Percentiles rank a stretch among this genome's conserved stretches.
These are phyloP conservation scores for Teratosphaeria destructans DNA, from an alignment of 2,329 filamentous ascomycete genomes.

Conservation along the genomic window DNA sequence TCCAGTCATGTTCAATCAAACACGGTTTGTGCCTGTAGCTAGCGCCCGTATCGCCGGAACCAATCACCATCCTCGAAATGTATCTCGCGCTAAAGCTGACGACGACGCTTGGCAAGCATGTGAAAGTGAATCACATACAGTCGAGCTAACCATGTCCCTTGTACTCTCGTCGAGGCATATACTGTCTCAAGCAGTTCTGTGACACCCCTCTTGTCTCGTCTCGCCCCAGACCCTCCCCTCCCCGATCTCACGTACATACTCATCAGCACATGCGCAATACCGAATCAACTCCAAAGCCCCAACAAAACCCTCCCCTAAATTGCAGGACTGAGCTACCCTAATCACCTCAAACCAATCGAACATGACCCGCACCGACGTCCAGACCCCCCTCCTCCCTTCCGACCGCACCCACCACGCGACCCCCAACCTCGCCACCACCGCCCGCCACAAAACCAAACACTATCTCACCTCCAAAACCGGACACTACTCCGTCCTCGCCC, in stretches of 20 bases:
- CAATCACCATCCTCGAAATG: neutral
- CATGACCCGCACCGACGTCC: neutral
- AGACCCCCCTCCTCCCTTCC: constrained; percentile 1
- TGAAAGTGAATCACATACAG: neutral
- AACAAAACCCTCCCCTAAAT: no score
- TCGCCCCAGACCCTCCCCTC: no score
- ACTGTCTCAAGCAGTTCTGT: neutral
- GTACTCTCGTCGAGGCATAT: neutral
- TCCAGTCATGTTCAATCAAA: no score
- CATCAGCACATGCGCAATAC: no score
- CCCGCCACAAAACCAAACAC: constrained; percentile 2
- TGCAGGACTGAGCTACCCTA: neutral
- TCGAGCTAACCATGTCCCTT: neutral
- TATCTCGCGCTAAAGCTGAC: neutral
- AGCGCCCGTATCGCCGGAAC: neutral
- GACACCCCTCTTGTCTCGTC: no score
- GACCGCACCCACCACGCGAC: neutral
- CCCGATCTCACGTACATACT: no score
- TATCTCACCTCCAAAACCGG: constrained; percentile 38
- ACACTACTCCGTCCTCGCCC: constrained; percentile 39
- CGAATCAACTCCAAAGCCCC: no score
- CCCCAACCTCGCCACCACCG: neutral
- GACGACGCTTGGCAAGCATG: neutral
- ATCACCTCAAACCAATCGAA: neutral
- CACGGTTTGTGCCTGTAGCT: no score